Conservation (phyloP, 169 alveolate genomes). For the Eimeria brunetti region DNA sequence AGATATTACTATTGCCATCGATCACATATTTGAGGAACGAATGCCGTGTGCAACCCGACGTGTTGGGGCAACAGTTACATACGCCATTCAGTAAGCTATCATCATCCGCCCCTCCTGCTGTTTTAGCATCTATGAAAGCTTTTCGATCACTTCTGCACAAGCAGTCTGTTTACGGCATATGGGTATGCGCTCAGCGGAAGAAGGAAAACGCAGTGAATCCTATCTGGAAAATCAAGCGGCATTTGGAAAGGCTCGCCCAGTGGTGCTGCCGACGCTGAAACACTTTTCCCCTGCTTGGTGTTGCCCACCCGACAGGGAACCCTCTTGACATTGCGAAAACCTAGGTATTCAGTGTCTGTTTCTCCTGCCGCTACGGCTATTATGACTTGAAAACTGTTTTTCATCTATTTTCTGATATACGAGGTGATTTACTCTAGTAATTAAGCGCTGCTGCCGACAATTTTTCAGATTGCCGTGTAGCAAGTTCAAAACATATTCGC, state of each 20-base stretch:
- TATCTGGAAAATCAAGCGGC: background rate
- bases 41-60: slow-evolving; percentile 59
- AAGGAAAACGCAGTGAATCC: slow-evolving; percentile 25
- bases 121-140: background rate
- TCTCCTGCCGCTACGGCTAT: background rate
- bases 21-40: slow-evolving; percentile 80
- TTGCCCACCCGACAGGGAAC: background rate
- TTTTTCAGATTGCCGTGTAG: slow-evolving; percentile 25
- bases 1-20: slow-evolving; percentile 81
- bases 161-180: background rate
- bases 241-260: slow-evolving; percentile 27
- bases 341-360: background rate
- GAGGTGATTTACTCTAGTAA: background rate
- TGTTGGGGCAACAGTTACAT: slow-evolving; percentile 74
- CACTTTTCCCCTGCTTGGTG: background rate
- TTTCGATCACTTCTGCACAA: background rate
- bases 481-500: slow-evolving; percentile 43
- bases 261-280: slow-evolving; percentile 24
- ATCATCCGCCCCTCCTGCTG: background rate
- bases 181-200: slow-evolving; percentile 49
- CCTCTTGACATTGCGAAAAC: background rate
- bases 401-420: background rate
- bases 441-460: background rate
- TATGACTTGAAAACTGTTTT: background rate
- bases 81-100: slow-evolving; percentile 67